Base-by-base conservation (phyloP, 495 filamentous ascomycete genomes). In the Xylaria nigripes region DNA sequence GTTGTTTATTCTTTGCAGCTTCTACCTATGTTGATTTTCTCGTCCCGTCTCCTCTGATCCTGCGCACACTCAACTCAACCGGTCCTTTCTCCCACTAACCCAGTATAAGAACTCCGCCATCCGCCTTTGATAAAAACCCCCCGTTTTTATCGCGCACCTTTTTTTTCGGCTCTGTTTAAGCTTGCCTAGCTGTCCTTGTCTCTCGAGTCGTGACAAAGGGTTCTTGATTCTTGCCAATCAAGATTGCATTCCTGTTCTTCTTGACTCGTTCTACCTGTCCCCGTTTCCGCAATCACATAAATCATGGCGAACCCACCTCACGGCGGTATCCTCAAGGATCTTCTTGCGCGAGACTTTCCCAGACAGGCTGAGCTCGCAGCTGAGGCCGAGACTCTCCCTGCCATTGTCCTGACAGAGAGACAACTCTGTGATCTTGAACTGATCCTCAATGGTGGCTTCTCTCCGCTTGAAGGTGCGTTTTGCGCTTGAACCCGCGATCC, bases 361-460 rank as follows among this genome's bases (percentile, higher is more conserved):
- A 82, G 86, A 59, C 84, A 92, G 44, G 72, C 76, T 30, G 71
- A 94, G 71, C 84, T 98, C 48, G 76, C 75, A 8, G 81, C 76
- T 23, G 93, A 98, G 72, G 90, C 92, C 9, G 91, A 95, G 74
- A 85, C 68, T 9, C 81, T 97, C 41, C 88, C 89, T 29, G 89
- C 93, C 15, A 81, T 98, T 60, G 72, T 86, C 43, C 80, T 98
- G 61, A 83, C 81, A 32, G 93, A 98, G 80, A 82, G 93, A 56
- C 93, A 98, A 72, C 82, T 98, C 19, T 98, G 93, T 73, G 93
- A 98, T 77, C 80, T 98, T 59, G 93, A 98, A 69, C 69, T 98
- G 76, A 86, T 98, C 58, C 82, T 97, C 73, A 96, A 83, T 73
- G 93, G 93, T 63, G 93, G 94, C 50, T 98, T 98, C 75, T 95